These are phyloP conservation scores for Stipa capillata DNA, from an alignment of 176 grass and related monocot species.

Conservation along the genomic window DNA sequence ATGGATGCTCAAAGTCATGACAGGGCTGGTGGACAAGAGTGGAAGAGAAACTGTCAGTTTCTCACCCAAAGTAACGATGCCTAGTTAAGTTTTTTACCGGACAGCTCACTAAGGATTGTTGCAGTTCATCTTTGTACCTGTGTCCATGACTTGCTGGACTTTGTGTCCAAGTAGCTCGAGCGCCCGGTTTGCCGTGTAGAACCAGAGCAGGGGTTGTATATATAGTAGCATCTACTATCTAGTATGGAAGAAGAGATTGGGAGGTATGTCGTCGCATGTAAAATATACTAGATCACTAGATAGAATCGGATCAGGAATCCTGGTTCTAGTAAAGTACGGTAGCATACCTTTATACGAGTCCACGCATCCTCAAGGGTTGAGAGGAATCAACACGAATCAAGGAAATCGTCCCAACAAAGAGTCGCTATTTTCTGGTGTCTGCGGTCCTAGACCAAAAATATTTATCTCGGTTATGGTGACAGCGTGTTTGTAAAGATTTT, in stretches of 20 bases:
- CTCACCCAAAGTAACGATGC: neutral
- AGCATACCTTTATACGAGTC: neutral
- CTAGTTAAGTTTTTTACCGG: neutral
- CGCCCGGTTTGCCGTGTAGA: too few relatives aligned
- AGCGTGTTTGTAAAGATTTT: neutral
- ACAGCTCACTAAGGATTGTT: too few relatives aligned
- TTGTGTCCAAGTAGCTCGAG: too few relatives aligned
- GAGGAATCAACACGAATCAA: too few relatives aligned
- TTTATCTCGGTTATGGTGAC: neutral
- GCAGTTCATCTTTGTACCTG: too few relatives aligned
- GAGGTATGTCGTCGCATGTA: neutral
- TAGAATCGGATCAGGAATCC: neutral
- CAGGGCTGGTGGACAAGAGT: too few relatives aligned
- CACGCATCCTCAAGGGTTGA: neutral
- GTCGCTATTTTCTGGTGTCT: neutral
- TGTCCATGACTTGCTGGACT: too few relatives aligned
- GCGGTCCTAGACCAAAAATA: neutral
- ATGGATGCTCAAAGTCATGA: neutral
- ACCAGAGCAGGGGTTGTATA: too few relatives aligned
- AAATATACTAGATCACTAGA: too few relatives aligned
- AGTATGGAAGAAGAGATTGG: too few relatives aligned
- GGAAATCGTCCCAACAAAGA: neutral
- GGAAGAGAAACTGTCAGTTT: neutral
- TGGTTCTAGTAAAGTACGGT: neutral
- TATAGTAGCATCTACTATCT: too few relatives aligned